Base-by-base conservation (phyloP, 2,329 filamentous ascomycete species). In the Didymella keratinophila region DNA sequence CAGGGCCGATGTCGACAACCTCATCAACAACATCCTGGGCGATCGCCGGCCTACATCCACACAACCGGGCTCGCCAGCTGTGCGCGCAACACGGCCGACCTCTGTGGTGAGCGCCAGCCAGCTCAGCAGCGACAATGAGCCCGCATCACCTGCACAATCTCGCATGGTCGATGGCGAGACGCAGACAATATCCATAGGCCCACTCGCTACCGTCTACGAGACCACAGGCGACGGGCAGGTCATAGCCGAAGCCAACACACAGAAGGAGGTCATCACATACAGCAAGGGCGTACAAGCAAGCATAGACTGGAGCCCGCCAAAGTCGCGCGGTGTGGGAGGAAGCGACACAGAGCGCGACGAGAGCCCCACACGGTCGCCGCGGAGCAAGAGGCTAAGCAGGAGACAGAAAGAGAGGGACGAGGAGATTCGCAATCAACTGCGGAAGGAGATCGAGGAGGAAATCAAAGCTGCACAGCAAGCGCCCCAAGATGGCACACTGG, bases 231-330 rank as follows among this genome's bases (percentile, higher is more conserved):
- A 90, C 1, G 89, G 91, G 1, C 89, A 88, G 20, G 90, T 88
- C 64, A 87, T 89, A 1, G 89, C 90, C 1, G 89, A 89, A 21
- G 87, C 89, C 32, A 86, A 82, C 51, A 86, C 83, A 32, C 80
- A 80, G 64, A 70, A 67, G 50, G 95, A 99, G 77, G 83, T 96
- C 59, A 93, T 96, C 72, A 96, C 93, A 52, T 99, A 99, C 82
- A 98, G 91, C 83, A 98, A 97, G 80, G 93, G 89, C 55, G 93
- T 98, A 21, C 96, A 99, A 78, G 97, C 95, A 16, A 87, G 89
- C 21, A 90, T 92, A 70, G 87, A 89, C 62, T 91, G 91, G 87
- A 81, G 83, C 18, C 78, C 79, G 7, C 81, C 82, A 5, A 80
- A 82, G 56, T 80, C 84, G 27, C 80, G 83, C 32, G 81, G 83